phyloP scores from a whole-genome alignment of 495 filamentous ascomycete species.

The Pyrenula massariospora region DNA sequence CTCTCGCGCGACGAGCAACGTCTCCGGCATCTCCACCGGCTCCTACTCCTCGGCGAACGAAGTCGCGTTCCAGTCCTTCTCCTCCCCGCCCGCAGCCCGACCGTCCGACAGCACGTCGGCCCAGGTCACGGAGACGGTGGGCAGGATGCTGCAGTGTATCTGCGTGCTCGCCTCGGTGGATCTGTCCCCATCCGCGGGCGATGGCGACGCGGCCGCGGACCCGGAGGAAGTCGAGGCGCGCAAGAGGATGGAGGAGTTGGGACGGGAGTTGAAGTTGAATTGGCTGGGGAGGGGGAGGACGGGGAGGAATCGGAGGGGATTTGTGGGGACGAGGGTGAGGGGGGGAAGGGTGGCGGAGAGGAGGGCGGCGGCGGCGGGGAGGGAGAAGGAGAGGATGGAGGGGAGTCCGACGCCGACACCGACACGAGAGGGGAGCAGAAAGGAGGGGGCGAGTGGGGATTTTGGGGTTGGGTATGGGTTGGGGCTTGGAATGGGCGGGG shows the following conservation, averaged over 20 bases:
- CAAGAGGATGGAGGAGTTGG: constrained; percentile 7
- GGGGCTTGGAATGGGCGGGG: background rate
- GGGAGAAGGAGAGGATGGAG: background rate
- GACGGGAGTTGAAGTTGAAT: constrained; percentile 42
- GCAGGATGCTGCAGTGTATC: constrained; percentile 93
- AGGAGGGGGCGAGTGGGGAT: background rate
- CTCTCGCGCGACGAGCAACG: constrained; percentile 75
- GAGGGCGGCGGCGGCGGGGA: background rate
- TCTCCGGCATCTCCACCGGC: constrained; percentile 37
- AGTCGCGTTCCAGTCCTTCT: constrained; percentile 39
- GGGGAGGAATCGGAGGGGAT: constrained; percentile 77
- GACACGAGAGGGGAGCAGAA: background rate
- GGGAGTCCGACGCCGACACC: constrained; percentile 1
- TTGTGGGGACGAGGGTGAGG: constrained; percentile 57
- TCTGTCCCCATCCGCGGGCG: constrained; percentile 12
- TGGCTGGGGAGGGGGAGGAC: constrained; percentile 88
- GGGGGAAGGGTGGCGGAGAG: background rate
- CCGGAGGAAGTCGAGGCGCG: constrained; percentile 3
- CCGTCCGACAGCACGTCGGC: constrained; percentile 58
- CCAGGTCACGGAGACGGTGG: constrained; percentile 80
- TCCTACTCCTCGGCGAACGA: constrained; percentile 32
- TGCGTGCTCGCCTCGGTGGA: constrained; percentile 74
- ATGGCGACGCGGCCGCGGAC: background rate
- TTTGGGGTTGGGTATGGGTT: background rate
- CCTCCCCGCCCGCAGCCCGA: constrained; percentile 36